Percentiles rank a stretch among this genome's conserved stretches.
phyloP scores from a whole-genome alignment of 441 rosid genomes.

The Populus trichocarpa region DNA sequence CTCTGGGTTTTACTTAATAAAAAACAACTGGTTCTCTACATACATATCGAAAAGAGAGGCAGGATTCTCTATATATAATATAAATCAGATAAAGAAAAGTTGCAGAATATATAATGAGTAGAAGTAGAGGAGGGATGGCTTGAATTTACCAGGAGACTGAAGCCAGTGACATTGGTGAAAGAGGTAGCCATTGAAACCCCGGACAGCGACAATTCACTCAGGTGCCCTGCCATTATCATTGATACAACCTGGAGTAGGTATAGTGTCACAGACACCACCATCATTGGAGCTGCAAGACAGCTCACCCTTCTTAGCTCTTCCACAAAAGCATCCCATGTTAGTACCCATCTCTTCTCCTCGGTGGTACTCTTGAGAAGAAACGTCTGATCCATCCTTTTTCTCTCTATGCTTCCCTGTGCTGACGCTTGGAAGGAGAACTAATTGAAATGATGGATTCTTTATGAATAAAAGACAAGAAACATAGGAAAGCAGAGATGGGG shows the following conservation, averaged over 20 bases:
- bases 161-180: conserved; percentile 50
- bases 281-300: conserved; percentile 45
- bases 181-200: conserved; percentile 44
- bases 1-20: not conserved
- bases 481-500: not conserved
- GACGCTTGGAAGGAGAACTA: not conserved
- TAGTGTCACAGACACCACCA: conserved; percentile 29
- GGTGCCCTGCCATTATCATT: conserved; percentile 43
- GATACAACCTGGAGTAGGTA: conserved; percentile 43
- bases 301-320: conserved; percentile 41
- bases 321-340: conserved; percentile 16
- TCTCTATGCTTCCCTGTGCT: not conserved
- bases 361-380: not conserved
- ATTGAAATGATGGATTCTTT: not conserved
- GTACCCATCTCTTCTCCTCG: conserved; percentile 5
- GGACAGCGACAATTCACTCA: conserved; percentile 41
- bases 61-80: not conserved
- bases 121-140: conserved; percentile 13
- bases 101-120: not conserved
- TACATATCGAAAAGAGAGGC: not conserved
- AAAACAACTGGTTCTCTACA: not conserved
- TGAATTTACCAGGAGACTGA: conserved; percentile 34
- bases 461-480: not conserved
- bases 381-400: conserved; percentile 5
- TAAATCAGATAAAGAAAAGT: not conserved